Evolutionary conservation across 257 asterid species (phyloP).

Genomic region (Ehretia macrophylla): DNA sequence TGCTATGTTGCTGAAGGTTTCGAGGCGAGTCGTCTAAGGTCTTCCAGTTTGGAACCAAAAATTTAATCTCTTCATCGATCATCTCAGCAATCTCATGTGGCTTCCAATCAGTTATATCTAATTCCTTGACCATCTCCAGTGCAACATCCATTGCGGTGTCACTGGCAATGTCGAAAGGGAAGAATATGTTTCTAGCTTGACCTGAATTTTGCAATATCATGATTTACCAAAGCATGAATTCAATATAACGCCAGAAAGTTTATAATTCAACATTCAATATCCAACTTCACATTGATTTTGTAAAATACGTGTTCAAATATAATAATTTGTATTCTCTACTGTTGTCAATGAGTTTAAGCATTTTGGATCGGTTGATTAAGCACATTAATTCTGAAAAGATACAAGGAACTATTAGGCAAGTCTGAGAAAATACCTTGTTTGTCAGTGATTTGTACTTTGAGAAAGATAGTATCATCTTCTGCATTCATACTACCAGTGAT

Average conservation of each 20-base stretch:
- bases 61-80: slow-evolving; percentile 59
- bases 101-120: slow-evolving; percentile 66
- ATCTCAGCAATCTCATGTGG: slow-evolving; percentile 69
- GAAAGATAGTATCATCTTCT: slow-evolving; percentile 61
- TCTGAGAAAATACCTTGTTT: slow-evolving; percentile 36
- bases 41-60: slow-evolving; percentile 52
- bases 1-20: slow-evolving; percentile 34
- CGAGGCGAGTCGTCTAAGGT: slow-evolving; percentile 19
- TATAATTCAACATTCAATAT: too few relatives aligned
- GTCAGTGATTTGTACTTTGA: slow-evolving; percentile 63
- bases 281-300: too few relatives aligned
- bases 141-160: slow-evolving; percentile 78
- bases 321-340: too few relatives aligned
- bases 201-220: slow-evolving; percentile 29
- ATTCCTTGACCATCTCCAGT: slow-evolving; percentile 71
- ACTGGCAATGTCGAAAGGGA: slow-evolving; percentile 57
- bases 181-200: slow-evolving; percentile 46
- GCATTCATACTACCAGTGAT: slow-evolving; percentile 63
- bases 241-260: too few relatives aligned
- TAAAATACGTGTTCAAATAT: too few relatives aligned
- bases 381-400: too few relatives aligned
- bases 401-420: background rate
- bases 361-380: too few relatives aligned
- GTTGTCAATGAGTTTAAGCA: too few relatives aligned
- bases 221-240: too few relatives aligned